Percentiles rank a stretch among this genome's conserved stretches.
Evolutionary conservation across 2,329 filamentous ascomycete species (phyloP).

Genomic region (Fusarium sterilihyphosum): DNA sequence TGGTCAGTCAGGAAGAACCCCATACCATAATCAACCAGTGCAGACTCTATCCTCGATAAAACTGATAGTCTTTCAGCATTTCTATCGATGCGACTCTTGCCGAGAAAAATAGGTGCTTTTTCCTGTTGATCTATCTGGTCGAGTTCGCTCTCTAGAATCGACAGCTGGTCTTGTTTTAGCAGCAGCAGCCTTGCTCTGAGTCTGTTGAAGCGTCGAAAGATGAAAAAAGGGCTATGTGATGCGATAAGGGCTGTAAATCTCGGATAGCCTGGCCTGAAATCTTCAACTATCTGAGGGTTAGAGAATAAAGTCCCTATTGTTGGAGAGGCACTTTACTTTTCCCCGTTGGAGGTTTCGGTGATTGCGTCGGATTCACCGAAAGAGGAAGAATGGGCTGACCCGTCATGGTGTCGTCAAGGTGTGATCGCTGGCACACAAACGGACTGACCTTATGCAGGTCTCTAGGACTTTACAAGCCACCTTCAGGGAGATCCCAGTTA

Average conservation of each 20-base stretch:
- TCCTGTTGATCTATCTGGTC: not conserved
- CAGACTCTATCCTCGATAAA: not conserved
- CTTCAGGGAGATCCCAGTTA: not conserved
- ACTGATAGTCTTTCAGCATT: not conserved
- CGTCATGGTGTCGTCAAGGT: not conserved
- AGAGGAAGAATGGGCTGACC: not conserved
- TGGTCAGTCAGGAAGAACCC: rapidly evolving
- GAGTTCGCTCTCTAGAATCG: not conserved
- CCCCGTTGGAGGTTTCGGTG: not conserved
- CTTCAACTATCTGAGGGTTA: not conserved
- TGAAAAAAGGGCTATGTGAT: not conserved
- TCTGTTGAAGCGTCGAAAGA: not conserved
- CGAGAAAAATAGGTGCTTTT: not conserved
- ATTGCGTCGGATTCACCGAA: not conserved
- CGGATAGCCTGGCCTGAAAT: not conserved
- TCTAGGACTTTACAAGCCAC: not conserved
- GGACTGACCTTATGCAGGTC: not conserved
- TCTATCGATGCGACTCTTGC: not conserved
- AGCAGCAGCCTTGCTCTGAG: not conserved
- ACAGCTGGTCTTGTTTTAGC: not conserved
- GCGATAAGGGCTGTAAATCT: conserved; percentile 1
- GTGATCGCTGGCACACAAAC: not conserved
- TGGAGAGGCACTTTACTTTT: not conserved
- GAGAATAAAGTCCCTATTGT: rapidly evolving
- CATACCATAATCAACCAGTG: not conserved